Conservation (phyloP, 202 grass and related monocot species). For the Musa balbisiana region DNA sequence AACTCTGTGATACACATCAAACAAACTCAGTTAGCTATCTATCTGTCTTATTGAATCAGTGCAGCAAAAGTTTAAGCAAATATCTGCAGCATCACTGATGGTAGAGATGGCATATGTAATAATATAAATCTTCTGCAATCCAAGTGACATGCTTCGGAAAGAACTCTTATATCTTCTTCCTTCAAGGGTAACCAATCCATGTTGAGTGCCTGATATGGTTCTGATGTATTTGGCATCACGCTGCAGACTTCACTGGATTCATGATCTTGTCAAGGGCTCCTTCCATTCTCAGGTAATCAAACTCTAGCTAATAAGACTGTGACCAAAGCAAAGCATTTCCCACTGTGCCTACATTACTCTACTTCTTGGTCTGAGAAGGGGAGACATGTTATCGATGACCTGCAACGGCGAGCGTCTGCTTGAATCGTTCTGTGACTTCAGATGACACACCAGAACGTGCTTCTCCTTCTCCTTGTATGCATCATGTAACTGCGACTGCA, state of each 20-base stretch:
- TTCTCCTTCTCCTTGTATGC: slow-evolving; percentile 60
- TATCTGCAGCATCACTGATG: neutral
- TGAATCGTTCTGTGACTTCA: slow-evolving; percentile 52
- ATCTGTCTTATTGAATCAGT: too few relatives aligned
- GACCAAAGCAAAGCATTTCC: neutral
- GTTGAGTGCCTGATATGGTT: too few relatives aligned
- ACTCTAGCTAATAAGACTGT: neutral
- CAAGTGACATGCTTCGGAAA: neutral
- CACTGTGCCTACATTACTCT: neutral
- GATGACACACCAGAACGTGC: slow-evolving; percentile 53
- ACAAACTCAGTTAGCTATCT: too few relatives aligned
- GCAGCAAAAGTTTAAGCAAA: neutral
- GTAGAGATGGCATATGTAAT: neutral
- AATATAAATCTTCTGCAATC: neutral
- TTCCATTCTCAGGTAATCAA: neutral
- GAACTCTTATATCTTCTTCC: neutral
- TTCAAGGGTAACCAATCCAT: too few relatives aligned
- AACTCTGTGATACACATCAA: too few relatives aligned
- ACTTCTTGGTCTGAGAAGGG: neutral
- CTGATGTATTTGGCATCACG: too few relatives aligned
- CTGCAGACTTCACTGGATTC: too few relatives aligned
- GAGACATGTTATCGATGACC: slow-evolving; percentile 52
- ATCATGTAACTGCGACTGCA: slow-evolving; percentile 37
- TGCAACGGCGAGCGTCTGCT: slow-evolving; percentile 44
- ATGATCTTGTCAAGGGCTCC: neutral